These are phyloP conservation scores for Claviceps sp. DNA, from an alignment of 2,329 filamentous ascomycete species.

Conservation along the genomic window DNA sequence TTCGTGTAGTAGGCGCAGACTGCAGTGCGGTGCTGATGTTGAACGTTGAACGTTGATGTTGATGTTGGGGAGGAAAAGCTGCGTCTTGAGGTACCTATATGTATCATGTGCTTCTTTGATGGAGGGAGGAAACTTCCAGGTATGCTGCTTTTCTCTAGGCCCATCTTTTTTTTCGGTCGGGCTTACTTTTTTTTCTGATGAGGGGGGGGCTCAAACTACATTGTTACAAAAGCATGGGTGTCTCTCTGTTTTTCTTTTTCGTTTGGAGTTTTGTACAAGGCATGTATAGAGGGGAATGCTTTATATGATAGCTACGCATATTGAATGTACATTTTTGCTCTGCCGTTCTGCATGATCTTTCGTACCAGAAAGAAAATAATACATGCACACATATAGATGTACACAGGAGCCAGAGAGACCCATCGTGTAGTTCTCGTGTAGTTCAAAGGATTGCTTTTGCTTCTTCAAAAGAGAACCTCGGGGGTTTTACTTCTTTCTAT, in stretches of 20 bases:
- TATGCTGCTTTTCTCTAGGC: background rate
- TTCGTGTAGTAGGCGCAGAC: no score
- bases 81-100: background rate
- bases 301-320: background rate
- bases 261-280: background rate
- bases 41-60: no score
- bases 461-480: background rate
- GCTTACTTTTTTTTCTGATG: background rate
- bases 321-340: background rate
- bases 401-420: background rate
- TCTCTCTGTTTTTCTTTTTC: background rate
- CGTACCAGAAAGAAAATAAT: background rate
- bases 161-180: background rate
- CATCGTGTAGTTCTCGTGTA: background rate
- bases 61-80: no score
- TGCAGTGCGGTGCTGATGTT: no score
- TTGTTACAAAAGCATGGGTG: background rate
- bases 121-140: background rate
- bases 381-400: background rate
- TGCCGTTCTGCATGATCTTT: no score
- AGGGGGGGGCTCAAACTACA: background rate
- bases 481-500: background rate
- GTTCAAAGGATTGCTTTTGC: background rate
- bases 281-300: background rate
- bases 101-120: background rate